Percentiles rank a stretch among this genome's conserved stretches.
These are phyloP conservation scores for Candida tammaniensis DNA, from an alignment of 805 yeast genomes.

Conservation along the genomic window DNA sequence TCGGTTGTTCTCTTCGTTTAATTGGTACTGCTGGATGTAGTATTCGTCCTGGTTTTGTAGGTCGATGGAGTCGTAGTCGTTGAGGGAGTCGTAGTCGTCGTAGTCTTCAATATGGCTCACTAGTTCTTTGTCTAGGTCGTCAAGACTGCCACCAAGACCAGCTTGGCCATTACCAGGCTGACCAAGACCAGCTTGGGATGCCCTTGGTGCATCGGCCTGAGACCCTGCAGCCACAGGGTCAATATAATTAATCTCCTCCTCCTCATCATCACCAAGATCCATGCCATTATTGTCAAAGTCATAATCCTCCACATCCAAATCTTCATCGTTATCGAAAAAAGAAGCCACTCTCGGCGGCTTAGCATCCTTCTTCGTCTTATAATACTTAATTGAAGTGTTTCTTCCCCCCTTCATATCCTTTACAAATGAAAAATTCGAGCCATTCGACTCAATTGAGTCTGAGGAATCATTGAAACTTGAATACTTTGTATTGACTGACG, in stretches of 20 bases:
- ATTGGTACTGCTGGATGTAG: constrained; percentile 7
- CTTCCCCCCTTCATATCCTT: constrained; percentile 40
- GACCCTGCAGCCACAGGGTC: constrained; percentile 6
- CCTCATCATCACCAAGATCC: constrained; percentile 24
- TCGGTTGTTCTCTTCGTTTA: constrained; percentile 8
- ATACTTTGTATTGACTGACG: constrained; percentile 4
- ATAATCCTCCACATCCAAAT: constrained; percentile 33
- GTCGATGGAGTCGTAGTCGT: constrained; percentile 9
- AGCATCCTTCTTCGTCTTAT: constrained; percentile 25
- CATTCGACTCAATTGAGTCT: constrained; percentile 18
- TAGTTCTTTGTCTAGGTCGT: constrained; percentile 2
- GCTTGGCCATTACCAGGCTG: background rate
- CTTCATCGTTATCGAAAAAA: constrained; percentile 30
- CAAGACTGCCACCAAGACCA: background rate
- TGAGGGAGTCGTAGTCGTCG: constrained; percentile 1
- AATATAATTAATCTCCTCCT: constrained; percentile 19
- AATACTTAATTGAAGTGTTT: constrained; percentile 43
- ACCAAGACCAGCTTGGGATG: background rate
- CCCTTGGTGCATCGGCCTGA: background rate
- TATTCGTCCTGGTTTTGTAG: constrained; percentile 6
- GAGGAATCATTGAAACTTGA: constrained; percentile 13
- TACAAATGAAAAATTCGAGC: constrained; percentile 41
- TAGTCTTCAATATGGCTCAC: constrained; percentile 7
- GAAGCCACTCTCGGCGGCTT: constrained; percentile 11
- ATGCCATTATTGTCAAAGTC: constrained; percentile 44